Conservation (phyloP, 371 early-diverging fungal species). For the Mucor saturninus region DNA sequence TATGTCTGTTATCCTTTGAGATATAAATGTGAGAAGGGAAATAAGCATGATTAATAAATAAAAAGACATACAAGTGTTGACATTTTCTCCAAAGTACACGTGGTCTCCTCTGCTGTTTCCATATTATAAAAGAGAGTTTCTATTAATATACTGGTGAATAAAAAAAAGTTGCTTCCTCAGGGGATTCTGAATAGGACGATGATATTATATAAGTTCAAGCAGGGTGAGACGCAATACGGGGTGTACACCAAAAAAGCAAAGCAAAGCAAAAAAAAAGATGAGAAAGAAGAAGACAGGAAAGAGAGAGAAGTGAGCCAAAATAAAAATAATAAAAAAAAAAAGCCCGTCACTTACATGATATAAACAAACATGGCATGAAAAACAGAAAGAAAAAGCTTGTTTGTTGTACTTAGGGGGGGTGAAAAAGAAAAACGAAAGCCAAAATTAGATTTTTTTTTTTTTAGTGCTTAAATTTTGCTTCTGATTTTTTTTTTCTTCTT, state of each 20-base stretch:
- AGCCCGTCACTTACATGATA: slow-evolving; percentile 5
- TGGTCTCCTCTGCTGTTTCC: neutral
- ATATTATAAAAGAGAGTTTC: neutral
- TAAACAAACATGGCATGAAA: slow-evolving; percentile 5
- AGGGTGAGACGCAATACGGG: slow-evolving; percentile 9
- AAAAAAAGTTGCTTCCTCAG: neutral
- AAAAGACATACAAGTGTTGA: neutral
- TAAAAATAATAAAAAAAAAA: neutral
- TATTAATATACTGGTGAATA: slow-evolving; percentile 1
- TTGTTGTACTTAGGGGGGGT: neutral
- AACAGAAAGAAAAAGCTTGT: neutral
- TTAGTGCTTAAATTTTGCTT: neutral
- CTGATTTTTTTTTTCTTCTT: neutral
- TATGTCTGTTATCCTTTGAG: slow-evolving; percentile 2
- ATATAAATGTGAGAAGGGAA: neutral
- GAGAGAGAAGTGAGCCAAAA: neutral
- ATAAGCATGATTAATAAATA: neutral
- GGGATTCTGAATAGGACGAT: slow-evolving; percentile 6
- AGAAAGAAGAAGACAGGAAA: neutral
- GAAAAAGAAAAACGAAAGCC: no score
- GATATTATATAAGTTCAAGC: neutral
- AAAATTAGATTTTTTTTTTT: no score
- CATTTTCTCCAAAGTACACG: neutral
- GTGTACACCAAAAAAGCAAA: neutral
- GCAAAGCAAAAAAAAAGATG: neutral